Base-by-base conservation (phyloP, 192 early-diverging fungal genomes). In the Paraglomus occultum region DNA sequence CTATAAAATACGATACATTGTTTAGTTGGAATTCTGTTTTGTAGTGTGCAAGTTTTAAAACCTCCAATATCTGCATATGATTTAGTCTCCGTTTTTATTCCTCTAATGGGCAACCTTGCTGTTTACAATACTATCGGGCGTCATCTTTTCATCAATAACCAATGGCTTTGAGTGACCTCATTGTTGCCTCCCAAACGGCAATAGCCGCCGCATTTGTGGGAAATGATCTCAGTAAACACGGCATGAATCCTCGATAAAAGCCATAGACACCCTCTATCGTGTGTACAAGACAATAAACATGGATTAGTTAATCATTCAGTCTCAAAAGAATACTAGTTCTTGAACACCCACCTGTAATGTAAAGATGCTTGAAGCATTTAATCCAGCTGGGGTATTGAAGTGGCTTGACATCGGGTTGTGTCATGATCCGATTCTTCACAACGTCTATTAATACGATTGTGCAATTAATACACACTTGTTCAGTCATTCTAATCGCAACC, bases 141-240 rank as follows among this genome's bases (percentile, higher is more conserved):
- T 31, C 31, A 31, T 31, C 31, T 31, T 31, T 31, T 31, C 31
- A 31, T 31, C 3, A 31, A 31, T 31, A 31, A 31, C 31, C 12
- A 71, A 72, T 17, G 71, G 67, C 45, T 51, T 70, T 50, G 68
- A 54, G 44, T 73, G 61, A 75, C 17, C 77, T 71, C 82, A 89
- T 86, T 0, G 81, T 84, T 22, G 84, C 83, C 65, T 98, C 94
- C 83, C 91, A 95, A 2, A 91, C 88, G 50, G 95, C 87, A 48
- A 98, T 90, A n/a, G 94, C 94, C 22, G 90, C 90, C 44, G 93
- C 95, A 70, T 98, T 98, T 0, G 95, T 96, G 2, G 96, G 96
- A 77, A 98, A 98, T 3, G 91, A 87, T 39, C 96, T 85, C 40
- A 98, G 82, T 55, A 98, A 90, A 11, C 91, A 92, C 11, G 94